phyloP scores from a whole-genome alignment of 805 yeast species.

The Saturnispora silvae region DNA sequence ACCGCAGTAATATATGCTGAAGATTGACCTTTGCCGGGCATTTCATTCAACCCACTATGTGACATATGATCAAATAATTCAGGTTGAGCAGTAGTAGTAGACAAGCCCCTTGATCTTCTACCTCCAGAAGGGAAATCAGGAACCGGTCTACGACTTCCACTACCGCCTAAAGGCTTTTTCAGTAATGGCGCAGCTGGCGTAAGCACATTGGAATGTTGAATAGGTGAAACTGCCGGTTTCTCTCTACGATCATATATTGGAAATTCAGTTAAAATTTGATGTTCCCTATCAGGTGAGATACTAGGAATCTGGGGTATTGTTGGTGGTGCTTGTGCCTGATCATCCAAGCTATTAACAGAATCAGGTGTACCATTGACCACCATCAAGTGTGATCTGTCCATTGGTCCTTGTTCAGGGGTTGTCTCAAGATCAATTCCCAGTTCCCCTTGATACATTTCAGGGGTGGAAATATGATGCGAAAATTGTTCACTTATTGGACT shows the following conservation, averaged over 20 bases:
- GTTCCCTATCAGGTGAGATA: no score
- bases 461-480: neutral
- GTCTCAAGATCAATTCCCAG: no score
- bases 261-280: constrained; percentile 1
- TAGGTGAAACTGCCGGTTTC: constrained; percentile 24
- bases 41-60: constrained; percentile 8
- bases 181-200: constrained; percentile 12
- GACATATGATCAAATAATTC: constrained; percentile 16
- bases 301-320: neutral
- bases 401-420: no score
- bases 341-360: neutral
- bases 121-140: constrained; percentile 29
- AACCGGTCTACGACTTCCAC: constrained; percentile 28
- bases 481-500: constrained; percentile 3
- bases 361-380: constrained; percentile 7
- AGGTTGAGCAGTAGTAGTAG: constrained; percentile 26
- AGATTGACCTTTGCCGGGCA: constrained; percentile 36
- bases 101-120: constrained; percentile 29
- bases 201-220: constrained; percentile 20
- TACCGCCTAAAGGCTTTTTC: constrained; percentile 8
- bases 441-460: no score
- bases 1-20: constrained; percentile 36
- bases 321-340: neutral
- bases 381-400: constrained; percentile 3
- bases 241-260: constrained; percentile 31